Evolutionary conservation across 164 flowering plant species (phyloP), one percentile per base, ranked within the genome.

Genomic region (Nymphaea thermarum): DNA sequence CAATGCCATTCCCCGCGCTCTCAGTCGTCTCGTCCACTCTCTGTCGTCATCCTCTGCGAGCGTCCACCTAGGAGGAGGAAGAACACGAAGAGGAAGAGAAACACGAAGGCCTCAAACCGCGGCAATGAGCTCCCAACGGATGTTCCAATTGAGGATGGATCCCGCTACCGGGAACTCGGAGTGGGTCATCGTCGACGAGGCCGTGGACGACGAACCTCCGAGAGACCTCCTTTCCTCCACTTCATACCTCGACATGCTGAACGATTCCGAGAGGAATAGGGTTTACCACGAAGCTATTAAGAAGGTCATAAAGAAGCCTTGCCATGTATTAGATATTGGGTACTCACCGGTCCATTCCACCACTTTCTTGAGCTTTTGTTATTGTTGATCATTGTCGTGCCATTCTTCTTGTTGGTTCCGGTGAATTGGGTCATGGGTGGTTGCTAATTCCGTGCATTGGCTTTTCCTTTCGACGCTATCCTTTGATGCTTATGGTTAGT

Each of bases 291-390:
- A 72, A 68, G 98, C 98, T 71, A 89, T 94, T 41, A 84, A 87
- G 36, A 91, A 88, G 77, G 80, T 87, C 5, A 71, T 94, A 1
- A 80, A 81, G 3, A 71, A 71, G 66, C 86, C 93, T 67, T 89
- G 91, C 79, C 91, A 85, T 73, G 98, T 89, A 69, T 91, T 94
- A 18, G 98, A 94, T 69, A 91, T 94, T 64, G 98, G 98, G 98
- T 93, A 85, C 42, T 64, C 43, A 51, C 3, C 8, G 57, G 14
- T 5, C 36, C 36, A 25, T 25, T 25, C 36, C 36, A 0, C 36
- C 36, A 55, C 60, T 55, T 55, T 55, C 12, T 55, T 55, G 60
- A 2, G 16, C 10, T 16, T 10, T 16, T 55, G 60, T 55, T 55
- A 55, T 55, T 16, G 60, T 55, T 55, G 60, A 8, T 55, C 16